These are phyloP conservation scores for Ciborinia camelliae DNA, from an alignment of 2,329 filamentous ascomycete species.

Conservation along the genomic window DNA sequence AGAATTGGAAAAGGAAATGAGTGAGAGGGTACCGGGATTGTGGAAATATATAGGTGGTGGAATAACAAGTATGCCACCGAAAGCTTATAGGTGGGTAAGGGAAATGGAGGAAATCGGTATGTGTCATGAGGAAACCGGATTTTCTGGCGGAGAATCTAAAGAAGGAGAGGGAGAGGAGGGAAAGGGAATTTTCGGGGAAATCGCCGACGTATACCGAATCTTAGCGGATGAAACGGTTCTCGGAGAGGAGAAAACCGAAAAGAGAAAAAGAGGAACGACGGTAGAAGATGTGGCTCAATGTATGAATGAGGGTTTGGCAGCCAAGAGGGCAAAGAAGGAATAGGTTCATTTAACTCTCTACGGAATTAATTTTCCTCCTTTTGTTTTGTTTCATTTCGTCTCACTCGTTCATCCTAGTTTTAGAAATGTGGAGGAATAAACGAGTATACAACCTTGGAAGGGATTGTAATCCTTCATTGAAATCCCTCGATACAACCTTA, in stretches of 20 bases:
- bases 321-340: conserved; percentile 42
- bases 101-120: conserved; percentile 75
- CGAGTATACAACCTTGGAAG: neutral
- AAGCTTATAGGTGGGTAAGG: conserved; percentile 73
- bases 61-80: conserved; percentile 61
- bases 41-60: conserved; percentile 47
- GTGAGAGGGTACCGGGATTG: conserved; percentile 46
- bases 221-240: conserved; percentile 61
- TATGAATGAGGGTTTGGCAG: conserved; percentile 47
- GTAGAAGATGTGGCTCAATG: conserved; percentile 54
- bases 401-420: conserved; percentile 2
- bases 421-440: neutral
- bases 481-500: conserved; percentile 6
- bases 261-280: conserved; percentile 53
- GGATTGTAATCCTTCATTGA: neutral
- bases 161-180: conserved; percentile 32
- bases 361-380: neutral
- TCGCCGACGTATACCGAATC: conserved; percentile 58
- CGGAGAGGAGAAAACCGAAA: conserved; percentile 55
- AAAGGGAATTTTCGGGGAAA: conserved; percentile 52
- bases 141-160: conserved; percentile 38
- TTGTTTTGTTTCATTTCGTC: conserved; percentile 6
- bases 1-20: conserved; percentile 55
- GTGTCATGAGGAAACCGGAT: conserved; percentile 66
- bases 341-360: conserved; percentile 5